Conservation (phyloP, 371 early-diverging fungal species). For the Smittium mucronatum region DNA sequence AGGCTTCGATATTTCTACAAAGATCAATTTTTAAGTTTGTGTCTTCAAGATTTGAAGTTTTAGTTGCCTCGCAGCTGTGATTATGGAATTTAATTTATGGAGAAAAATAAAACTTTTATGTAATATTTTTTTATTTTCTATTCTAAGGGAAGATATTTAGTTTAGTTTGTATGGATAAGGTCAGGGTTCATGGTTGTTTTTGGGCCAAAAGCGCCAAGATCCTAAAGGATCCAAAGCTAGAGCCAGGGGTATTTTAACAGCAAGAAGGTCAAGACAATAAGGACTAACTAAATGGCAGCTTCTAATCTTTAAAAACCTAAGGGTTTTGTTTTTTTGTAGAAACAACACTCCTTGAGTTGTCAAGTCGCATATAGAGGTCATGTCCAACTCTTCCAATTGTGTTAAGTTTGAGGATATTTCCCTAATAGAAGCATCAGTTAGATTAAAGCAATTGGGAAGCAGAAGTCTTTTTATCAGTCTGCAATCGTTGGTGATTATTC, state of each 20-base stretch:
- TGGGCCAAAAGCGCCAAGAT: slow-evolving; percentile 9
- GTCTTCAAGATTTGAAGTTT: no score
- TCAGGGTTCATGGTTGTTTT: background rate
- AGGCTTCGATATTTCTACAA: background rate
- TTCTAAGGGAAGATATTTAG: no score
- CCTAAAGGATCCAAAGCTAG: slow-evolving; percentile 6
- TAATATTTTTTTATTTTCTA: no score
- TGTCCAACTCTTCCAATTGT: slow-evolving; percentile 3
- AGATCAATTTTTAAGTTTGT: no score
- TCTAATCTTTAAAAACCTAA: slow-evolving; percentile 3
- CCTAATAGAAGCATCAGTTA: background rate
- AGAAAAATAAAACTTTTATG: no score
- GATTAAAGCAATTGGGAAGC: slow-evolving; percentile 3
- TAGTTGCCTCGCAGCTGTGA: no score
- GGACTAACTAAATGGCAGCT: background rate
- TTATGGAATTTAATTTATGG: no score
- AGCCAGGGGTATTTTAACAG: slow-evolving; percentile 1
- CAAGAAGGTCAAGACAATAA: background rate
- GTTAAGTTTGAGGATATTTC: background rate
- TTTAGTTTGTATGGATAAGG: no score
- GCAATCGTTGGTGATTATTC: background rate
- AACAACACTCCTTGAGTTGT: slow-evolving; percentile 4
- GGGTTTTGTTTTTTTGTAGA: background rate
- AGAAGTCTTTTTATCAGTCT: background rate
- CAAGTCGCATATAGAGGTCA: background rate